phyloP scores from a whole-genome alignment of 495 filamentous ascomycete genomes.

The Clavariopsis aquatica region DNA sequence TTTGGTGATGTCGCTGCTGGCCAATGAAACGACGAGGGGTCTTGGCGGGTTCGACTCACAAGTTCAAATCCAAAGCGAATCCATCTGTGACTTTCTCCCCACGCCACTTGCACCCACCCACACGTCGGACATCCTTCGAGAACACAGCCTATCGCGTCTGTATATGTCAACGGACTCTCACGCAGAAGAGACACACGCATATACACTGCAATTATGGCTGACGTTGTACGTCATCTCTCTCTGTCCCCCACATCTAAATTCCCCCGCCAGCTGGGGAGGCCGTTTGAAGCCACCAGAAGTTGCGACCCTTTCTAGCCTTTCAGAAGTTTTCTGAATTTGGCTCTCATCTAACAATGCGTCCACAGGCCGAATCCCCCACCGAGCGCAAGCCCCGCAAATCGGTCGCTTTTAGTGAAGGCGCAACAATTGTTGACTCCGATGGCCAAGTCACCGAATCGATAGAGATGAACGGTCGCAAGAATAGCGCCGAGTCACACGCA shows the following conservation, averaged over 20 bases:
- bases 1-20: constrained; percentile 4
- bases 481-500: constrained; percentile 68
- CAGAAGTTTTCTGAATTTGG: neutral
- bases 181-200: neutral
- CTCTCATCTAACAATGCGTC: constrained; percentile 1
- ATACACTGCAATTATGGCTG: constrained; percentile 50
- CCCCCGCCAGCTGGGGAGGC: neutral
- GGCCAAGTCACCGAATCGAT: constrained; percentile 71
- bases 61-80: neutral
- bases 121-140: constrained; percentile 3
- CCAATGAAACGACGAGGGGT: constrained; percentile 11
- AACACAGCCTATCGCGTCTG: neutral
- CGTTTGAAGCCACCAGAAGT: neutral
- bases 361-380: constrained; percentile 32
- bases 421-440: constrained; percentile 80
- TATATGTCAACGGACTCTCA: neutral
- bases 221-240: constrained; percentile 53
- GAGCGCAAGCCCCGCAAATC: constrained; percentile 76
- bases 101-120: neutral
- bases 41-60: constrained; percentile 21
- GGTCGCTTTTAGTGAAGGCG: constrained; percentile 83
- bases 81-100: neutral
- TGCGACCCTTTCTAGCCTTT: neutral
- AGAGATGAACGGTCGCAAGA: constrained; percentile 58
- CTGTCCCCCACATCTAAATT: constrained; percentile 10